These are phyloP conservation scores for Murraya koenigii DNA, from an alignment of 345 rosid genomes.

Conservation along the genomic window DNA sequence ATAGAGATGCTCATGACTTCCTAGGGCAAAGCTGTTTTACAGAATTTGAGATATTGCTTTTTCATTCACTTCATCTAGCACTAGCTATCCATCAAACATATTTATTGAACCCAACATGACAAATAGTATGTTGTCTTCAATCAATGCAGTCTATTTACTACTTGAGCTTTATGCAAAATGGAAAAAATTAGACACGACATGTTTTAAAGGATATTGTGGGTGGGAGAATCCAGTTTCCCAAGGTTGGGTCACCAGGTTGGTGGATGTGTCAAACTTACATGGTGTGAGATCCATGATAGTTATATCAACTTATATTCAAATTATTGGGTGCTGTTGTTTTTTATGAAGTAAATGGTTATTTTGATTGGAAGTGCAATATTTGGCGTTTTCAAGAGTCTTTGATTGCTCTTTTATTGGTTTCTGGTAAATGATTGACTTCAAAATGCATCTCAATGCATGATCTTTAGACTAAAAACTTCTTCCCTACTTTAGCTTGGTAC, in stretches of 20 bases:
- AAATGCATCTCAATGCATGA: background rate
- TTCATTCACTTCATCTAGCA: background rate
- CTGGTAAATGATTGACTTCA: background rate
- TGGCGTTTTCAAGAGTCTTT: background rate
- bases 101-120: conserved; percentile 13
- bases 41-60: background rate
- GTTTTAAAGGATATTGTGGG: background rate
- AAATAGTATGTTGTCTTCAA: background rate
- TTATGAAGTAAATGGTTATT: conserved; percentile 4
- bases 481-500: background rate
- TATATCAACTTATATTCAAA: background rate
- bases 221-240: conserved; percentile 3
- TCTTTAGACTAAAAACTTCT: background rate
- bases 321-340: background rate
- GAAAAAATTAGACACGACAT: background rate
- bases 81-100: background rate
- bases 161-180: background rate
- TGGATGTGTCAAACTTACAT: conserved; percentile 17
- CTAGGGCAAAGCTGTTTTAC: background rate
- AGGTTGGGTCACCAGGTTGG: conserved; percentile 4
- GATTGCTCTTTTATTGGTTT: background rate
- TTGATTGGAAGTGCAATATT: background rate
- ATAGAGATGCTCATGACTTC: background rate
- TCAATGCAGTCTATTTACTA: background rate
- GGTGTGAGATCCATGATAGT: background rate